Evolutionary conservation across 208 protist species (phyloP).

Genomic region (Trichomonas tenax): DNA sequence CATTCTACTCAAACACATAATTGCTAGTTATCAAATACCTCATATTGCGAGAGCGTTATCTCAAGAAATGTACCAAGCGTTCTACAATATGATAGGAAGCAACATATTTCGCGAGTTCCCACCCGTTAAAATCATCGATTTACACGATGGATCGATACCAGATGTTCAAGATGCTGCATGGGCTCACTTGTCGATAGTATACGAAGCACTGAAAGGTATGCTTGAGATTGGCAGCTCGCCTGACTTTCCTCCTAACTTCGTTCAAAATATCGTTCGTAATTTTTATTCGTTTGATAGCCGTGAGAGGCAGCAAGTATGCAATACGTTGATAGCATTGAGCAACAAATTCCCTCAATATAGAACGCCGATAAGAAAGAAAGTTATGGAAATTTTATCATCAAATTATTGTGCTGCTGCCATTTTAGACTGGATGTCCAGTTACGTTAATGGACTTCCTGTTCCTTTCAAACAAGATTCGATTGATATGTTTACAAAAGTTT

Average conservation of each 20-base stretch:
- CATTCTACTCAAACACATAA: not conserved
- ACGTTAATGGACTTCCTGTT: not conserved
- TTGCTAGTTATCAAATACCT: not conserved
- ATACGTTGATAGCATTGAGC: not conserved
- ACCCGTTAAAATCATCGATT: not conserved
- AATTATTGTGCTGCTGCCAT: not conserved
- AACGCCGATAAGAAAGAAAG: not conserved
- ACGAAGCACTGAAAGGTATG: not conserved
- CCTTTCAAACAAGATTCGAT: not conserved
- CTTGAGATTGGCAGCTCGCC: not conserved
- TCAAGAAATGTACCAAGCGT: not conserved
- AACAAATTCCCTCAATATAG: not conserved
- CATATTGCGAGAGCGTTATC: not conserved
- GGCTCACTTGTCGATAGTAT: not conserved
- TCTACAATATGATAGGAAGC: not conserved
- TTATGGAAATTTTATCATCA: not conserved
- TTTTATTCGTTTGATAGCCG: not conserved
- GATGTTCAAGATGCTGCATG: not conserved
- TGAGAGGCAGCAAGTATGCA: not conserved
- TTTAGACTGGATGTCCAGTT: not conserved
- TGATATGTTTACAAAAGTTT: not conserved
- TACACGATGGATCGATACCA: not conserved
- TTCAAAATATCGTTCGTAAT: not conserved
- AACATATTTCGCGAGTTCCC: not conserved
- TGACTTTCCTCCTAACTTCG: not conserved